These are phyloP conservation scores for Talaromyces thailandensis DNA, from an alignment of 495 filamentous ascomycete genomes.

Conservation along the genomic window DNA sequence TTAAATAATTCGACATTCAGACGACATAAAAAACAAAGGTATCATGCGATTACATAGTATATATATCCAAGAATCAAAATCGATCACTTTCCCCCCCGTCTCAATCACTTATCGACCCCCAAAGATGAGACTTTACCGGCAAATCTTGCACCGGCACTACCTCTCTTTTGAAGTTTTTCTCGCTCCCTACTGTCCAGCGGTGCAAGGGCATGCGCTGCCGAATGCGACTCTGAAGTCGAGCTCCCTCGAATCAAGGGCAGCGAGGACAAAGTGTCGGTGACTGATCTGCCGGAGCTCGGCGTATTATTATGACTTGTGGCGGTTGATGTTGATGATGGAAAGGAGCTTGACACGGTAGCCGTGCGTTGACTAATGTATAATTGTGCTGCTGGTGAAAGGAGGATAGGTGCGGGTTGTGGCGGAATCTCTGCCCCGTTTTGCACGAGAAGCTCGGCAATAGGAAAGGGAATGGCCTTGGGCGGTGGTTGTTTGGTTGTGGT, in stretches of 20 bases:
- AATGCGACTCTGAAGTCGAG: conserved; percentile 18
- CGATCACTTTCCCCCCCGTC: neutral
- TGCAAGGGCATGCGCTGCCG: conserved; percentile 19
- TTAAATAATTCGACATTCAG: neutral
- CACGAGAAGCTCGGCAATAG: conserved; percentile 83
- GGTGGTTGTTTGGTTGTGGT: conserved; percentile 17
- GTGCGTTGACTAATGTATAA: conserved; percentile 80
- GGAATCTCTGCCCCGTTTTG: conserved; percentile 94
- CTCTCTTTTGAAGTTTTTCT: conserved; percentile 43
- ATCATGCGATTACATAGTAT: conserved; percentile 12
- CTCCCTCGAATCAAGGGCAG: conserved; percentile 34
- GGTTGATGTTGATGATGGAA: neutral
- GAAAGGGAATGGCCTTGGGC: conserved; percentile 51
- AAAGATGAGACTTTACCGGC: conserved; percentile 40
- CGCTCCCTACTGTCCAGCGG: conserved; percentile 31
- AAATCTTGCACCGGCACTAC: conserved; percentile 40
- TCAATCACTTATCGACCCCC: conserved; percentile 30
- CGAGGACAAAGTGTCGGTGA: conserved; percentile 33
- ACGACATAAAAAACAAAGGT: conserved; percentile 10
- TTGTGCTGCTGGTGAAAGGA: conserved; percentile 65
- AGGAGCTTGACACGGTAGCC: conserved; percentile 19
- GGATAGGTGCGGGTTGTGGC: conserved; percentile 58
- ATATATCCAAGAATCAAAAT: neutral
- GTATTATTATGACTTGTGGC: neutral
- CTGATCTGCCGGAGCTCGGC: conserved; percentile 14